Conservation (phyloP, 129 eudicot genomes). For the Flaveria brownii region DNA sequence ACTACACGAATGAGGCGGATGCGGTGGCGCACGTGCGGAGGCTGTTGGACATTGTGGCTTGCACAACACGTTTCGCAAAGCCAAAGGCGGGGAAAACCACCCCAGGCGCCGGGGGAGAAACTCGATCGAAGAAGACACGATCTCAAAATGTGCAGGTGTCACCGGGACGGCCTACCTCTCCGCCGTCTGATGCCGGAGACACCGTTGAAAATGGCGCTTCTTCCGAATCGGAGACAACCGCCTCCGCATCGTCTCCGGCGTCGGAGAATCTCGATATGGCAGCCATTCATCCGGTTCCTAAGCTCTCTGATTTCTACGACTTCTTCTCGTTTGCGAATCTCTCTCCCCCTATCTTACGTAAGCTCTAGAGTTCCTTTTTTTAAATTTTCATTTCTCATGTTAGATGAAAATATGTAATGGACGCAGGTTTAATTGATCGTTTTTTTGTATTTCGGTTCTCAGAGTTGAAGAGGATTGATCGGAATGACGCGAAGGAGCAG, state of each 20-base stretch:
- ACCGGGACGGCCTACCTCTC: slow-evolving; percentile 39
- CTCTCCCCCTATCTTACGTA: slow-evolving; percentile 83
- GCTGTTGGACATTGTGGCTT: slow-evolving; percentile 87
- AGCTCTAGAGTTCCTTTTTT: slow-evolving; percentile 18
- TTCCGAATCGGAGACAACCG: slow-evolving; percentile 36
- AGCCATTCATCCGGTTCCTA: slow-evolving; percentile 92
- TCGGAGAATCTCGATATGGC: slow-evolving; percentile 78
- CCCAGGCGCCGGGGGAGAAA: slow-evolving; percentile 44
- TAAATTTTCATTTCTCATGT: background rate
- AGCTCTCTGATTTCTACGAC: slow-evolving; percentile 87
- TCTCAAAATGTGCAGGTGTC: slow-evolving; percentile 39
- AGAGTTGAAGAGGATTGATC: slow-evolving; percentile 75
- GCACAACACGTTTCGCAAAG: slow-evolving; percentile 87
- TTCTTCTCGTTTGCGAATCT: slow-evolving; percentile 87
- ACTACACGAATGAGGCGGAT: slow-evolving; percentile 62
- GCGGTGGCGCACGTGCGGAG: slow-evolving; percentile 91
- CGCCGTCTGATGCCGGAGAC: slow-evolving; percentile 45
- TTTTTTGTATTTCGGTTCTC: slow-evolving; percentile 11
- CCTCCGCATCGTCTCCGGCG: slow-evolving; percentile 45
- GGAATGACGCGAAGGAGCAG: slow-evolving; percentile 45
- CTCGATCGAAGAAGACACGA: slow-evolving; percentile 50
- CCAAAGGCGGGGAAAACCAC: slow-evolving; percentile 56
- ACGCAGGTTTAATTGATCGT: background rate
- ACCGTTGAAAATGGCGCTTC: slow-evolving; percentile 37
- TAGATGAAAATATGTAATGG: background rate